Evolutionary conservation across 192 early-diverging fungal species (phyloP).

Genomic region (Podila epicladia): DNA sequence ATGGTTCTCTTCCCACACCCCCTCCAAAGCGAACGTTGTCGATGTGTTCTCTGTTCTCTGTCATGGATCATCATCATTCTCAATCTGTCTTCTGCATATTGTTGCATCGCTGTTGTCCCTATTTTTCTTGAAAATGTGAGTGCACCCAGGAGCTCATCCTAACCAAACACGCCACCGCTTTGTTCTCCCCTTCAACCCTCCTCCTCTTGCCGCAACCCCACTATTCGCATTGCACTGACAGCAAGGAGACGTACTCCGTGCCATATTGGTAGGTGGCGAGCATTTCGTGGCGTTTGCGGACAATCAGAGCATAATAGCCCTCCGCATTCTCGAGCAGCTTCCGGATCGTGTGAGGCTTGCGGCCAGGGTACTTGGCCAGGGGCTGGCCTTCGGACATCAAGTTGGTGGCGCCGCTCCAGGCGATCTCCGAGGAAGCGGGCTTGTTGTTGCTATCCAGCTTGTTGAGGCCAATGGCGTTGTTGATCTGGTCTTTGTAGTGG

Average conservation of each 20-base stretch:
- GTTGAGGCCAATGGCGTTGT: not conserved
- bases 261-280: not conserved
- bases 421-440: not conserved
- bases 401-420: conserved; percentile 14
- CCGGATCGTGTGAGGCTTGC: conserved; percentile 19
- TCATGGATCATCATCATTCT: no score
- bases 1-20: no score
- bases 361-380: conserved; percentile 14
- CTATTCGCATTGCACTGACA: no score
- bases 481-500: not conserved
- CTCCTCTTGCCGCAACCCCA: no score
- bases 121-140: no score
- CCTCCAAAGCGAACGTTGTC: no score
- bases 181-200: no score
- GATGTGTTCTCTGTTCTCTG: no score
- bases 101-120: no score
- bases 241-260: conserved; percentile 9
- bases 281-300: conserved; percentile 7
- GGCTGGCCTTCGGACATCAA: not conserved
- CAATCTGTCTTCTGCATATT: no score
- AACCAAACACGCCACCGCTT: no score
- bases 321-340: conserved; percentile 21
- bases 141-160: no score
- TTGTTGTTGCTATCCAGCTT: not conserved
- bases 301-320: conserved; percentile 12